These are phyloP conservation scores for Cyclospora cayetanensis DNA, from an alignment of 169 alveolate genomes.

Conservation along the genomic window DNA sequence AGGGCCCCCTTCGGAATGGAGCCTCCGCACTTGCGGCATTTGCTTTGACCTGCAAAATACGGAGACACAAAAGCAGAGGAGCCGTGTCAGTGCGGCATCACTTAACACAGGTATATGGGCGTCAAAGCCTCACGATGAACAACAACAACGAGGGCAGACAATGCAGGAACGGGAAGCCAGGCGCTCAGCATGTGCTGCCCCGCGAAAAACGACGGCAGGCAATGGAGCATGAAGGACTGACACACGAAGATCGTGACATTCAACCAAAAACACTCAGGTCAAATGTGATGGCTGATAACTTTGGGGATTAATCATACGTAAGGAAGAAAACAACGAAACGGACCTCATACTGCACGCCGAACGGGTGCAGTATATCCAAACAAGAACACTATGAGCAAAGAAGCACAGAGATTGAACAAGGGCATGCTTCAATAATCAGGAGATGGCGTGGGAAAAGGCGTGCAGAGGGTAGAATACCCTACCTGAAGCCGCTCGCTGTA, in stretches of 20 bases:
- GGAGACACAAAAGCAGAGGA: neutral
- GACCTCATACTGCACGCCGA: too few relatives aligned
- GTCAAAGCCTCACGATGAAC: neutral
- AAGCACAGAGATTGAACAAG: neutral
- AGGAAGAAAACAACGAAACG: too few relatives aligned
- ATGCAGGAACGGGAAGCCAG: neutral
- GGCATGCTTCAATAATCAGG: neutral
- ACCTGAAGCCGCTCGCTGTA: conserved; percentile 68
- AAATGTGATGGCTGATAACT: too few relatives aligned
- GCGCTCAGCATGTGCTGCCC: neutral
- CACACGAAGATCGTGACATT: neutral
- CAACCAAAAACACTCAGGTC: too few relatives aligned
- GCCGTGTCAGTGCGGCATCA: neutral
- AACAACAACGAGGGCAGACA: neutral
- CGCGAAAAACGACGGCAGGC: neutral
- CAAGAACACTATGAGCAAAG: neutral
- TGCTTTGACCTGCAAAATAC: conserved; percentile 63
- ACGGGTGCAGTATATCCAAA: too few relatives aligned
- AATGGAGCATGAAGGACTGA: neutral
- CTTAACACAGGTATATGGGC: neutral
- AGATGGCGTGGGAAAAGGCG: neutral
- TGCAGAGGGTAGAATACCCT: neutral
- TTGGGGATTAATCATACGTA: too few relatives aligned
- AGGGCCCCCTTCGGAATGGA: conserved; percentile 58
- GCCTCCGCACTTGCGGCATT: conserved; percentile 74